Percentiles rank a stretch among this genome's conserved stretches.
Conservation (phyloP, 371 early-diverging fungal genomes). For the Apophysomyces ossiformis region DNA sequence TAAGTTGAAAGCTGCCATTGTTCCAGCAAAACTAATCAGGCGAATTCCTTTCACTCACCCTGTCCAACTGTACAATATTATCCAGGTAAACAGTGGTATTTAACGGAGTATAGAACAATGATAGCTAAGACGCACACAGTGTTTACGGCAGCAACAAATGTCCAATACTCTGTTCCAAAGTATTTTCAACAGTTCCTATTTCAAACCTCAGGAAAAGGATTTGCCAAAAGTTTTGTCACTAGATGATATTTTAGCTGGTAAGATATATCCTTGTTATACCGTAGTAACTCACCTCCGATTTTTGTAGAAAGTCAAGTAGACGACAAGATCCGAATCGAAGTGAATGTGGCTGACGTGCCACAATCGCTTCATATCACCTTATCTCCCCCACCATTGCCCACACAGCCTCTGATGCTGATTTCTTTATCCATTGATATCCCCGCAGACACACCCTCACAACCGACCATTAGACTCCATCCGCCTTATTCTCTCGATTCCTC, state of each 20-base stretch:
- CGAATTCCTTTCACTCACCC: conserved; percentile 63
- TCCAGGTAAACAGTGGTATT: conserved; percentile 35
- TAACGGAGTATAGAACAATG: background rate
- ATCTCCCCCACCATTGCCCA: conserved; percentile 32
- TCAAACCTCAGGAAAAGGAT: conserved; percentile 1
- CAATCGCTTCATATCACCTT: conserved; percentile 37
- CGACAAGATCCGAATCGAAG: conserved; percentile 27
- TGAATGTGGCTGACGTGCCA: conserved; percentile 41
- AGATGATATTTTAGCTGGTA: conserved; percentile 41
- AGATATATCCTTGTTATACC: background rate
- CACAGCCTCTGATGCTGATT: conserved; percentile 28
- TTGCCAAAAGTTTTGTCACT: conserved; percentile 23
- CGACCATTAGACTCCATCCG: conserved; percentile 31
- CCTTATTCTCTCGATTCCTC: conserved; percentile 20
- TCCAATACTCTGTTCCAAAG: conserved; percentile 60
- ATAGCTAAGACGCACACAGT: conserved; percentile 13
- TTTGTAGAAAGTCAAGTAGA: conserved; percentile 28
- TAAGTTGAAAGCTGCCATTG: conserved; percentile 28
- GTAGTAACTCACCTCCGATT: background rate
- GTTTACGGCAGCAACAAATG: conserved; percentile 59
- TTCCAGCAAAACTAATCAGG: conserved; percentile 43
- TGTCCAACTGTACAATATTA: conserved; percentile 54
- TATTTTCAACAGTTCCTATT: conserved; percentile 43
- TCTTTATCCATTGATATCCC: conserved; percentile 47
- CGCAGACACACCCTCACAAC: conserved; percentile 32